phyloP scores from a whole-genome alignment of 116 monocot genomes.

The Thalassia testudinum region DNA sequence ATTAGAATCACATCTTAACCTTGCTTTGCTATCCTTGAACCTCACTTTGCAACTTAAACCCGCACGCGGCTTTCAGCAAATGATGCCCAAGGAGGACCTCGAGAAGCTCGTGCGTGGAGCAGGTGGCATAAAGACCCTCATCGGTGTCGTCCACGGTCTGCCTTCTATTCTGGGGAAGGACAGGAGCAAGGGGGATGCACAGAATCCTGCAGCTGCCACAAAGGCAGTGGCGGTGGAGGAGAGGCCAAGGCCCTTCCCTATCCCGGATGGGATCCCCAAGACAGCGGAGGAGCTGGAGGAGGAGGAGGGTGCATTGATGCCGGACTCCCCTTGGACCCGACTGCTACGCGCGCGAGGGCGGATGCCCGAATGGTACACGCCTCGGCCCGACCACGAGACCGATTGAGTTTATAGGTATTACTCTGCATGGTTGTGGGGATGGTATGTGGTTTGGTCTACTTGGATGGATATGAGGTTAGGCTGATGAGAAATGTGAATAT shows the following conservation, averaged over 20 bases:
- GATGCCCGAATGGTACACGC: constrained; percentile 69
- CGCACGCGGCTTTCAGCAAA: constrained; percentile 20
- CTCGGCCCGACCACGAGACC: constrained; percentile 68
- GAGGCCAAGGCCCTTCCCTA: constrained; percentile 16
- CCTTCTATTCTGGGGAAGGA: constrained; percentile 32
- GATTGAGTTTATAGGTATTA: constrained; percentile 15
- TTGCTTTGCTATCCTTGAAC: background rate
- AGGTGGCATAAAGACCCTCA: constrained; percentile 39
- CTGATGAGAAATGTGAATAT: too few relatives aligned
- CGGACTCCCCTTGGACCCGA: constrained; percentile 66
- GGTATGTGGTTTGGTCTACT: too few relatives aligned
- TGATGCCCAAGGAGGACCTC: constrained; percentile 56
- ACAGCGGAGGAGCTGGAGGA: constrained; percentile 73
- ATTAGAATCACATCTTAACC: background rate
- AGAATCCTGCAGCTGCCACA: background rate
- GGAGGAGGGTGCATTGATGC: constrained; percentile 62
- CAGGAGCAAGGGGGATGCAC: background rate
- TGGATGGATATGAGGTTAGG: too few relatives aligned
- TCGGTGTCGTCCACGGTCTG: constrained; percentile 41
- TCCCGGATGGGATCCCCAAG: constrained; percentile 76
- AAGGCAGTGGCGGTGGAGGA: background rate
- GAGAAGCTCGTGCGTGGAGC: constrained; percentile 48
- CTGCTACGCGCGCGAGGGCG: constrained; percentile 54
- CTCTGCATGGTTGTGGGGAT: too few relatives aligned
- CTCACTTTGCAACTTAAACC: background rate